Base-by-base conservation (phyloP, 768 basidiomycete species). In the Macrocybe gigantea region DNA sequence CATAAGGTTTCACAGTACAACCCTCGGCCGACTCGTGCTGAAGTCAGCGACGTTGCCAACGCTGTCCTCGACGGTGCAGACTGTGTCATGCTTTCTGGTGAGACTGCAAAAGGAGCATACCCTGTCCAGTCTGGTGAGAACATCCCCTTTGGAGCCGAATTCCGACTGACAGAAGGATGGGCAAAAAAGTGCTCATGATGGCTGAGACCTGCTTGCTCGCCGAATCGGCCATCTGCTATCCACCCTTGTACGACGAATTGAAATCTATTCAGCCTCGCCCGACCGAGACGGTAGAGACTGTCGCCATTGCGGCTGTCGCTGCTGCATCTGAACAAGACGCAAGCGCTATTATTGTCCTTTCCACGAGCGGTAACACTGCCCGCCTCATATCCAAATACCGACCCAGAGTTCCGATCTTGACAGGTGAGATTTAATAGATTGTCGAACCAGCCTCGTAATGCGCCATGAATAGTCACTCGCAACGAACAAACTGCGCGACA, bases 71-170 rank as follows among this genome's bases (percentile, higher is more conserved):
- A 99, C 64, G 96, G 96, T 50, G 83, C 96, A 38, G 96, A 99
- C 74, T 98, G 96, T 68, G 96, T 99, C 66, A 99, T 99, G 96
- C 73, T 99, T 66, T 97, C 95, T 14, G 96, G 96, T 51, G 96
- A 99, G 74, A 99, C 96, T 48, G 96, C 96, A 50, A 99, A 98
- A 76, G 96, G 96, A 52, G 72, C 79, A 53, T 99, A 99, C 69
- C 96, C 96, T 45, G 81, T 97, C 62, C 84, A 95, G 67, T 94
- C 96, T 44, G 93, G 92, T 87, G 61, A 31, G 82, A 66, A 7
- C 29, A 38, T 15, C 5, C 30, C 7, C 33, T 35, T 13, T 32
- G 11, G 44, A 34, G 41, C 22, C 15, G 9, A 38, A 7, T n/a
- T 29, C 8, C 12, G 3, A 29, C 0, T 33, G 12, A 22, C 22